A percentile compares a stretch with the other conserved stretches of the same genome.
These are phyloP conservation scores for Colletotrichum nymphaeae DNA, from an alignment of 2,329 filamentous ascomycete genomes.

Conservation along the genomic window DNA sequence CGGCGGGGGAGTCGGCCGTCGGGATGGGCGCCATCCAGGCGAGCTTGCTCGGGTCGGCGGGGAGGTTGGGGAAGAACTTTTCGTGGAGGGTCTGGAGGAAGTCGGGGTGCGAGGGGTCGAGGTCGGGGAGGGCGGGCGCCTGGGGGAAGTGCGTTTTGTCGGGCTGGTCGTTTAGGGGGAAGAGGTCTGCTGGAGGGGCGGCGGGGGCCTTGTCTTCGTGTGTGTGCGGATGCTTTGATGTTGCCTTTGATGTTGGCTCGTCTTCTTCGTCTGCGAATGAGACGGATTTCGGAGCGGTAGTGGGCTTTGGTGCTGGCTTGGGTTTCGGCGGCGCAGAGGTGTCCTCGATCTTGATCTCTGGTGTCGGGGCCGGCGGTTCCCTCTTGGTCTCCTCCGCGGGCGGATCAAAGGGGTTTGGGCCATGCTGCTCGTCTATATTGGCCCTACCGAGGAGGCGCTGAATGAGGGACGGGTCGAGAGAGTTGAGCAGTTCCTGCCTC, in stretches of 20 bases:
- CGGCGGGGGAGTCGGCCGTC: constrained; percentile 71
- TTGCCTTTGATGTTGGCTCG: neutral
- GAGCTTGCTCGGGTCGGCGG: constrained; percentile 85
- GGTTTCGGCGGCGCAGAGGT: constrained; percentile 39
- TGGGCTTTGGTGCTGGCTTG: constrained; percentile 21
- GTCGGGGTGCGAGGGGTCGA: constrained; percentile 84
- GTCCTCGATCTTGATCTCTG: constrained; percentile 51
- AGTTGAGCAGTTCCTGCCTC: constrained; percentile 81
- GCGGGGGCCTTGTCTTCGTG: constrained; percentile 56
- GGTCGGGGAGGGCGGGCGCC: constrained; percentile 69
- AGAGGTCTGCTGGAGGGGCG: constrained; percentile 54
- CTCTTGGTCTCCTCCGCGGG: constrained; percentile 24
- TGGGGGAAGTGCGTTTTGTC: constrained; percentile 70
- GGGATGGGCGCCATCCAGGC: constrained; percentile 89
- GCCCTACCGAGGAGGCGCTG: constrained; percentile 81
- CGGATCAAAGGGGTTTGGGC: constrained; percentile 56
- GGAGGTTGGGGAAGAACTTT: constrained; percentile 93
- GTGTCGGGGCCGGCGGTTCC: constrained; percentile 36
- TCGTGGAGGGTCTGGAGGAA: constrained; percentile 87
- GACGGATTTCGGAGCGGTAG: neutral
- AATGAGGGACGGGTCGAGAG: constrained; percentile 79
- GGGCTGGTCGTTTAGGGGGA: constrained; percentile 53
- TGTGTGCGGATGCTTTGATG: constrained; percentile 34
- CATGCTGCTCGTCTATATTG: constrained; percentile 74
- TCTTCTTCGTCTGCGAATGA: neutral